These are phyloP conservation scores for Xylaria sp. DNA, from an alignment of 495 filamentous ascomycete genomes.

Conservation along the genomic window DNA sequence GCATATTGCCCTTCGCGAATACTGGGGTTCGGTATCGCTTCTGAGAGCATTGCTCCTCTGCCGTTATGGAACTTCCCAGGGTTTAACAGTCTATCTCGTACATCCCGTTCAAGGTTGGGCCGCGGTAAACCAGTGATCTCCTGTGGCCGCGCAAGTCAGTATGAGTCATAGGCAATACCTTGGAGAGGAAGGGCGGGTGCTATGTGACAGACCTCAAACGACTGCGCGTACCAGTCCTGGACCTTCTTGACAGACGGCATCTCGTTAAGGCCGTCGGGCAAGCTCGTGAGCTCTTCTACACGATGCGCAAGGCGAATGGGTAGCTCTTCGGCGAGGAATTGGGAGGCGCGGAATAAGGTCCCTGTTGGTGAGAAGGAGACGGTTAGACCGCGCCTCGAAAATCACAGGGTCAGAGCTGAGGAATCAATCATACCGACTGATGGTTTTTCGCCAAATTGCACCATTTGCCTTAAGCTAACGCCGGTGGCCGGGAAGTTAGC, in stretches of 20 bases:
- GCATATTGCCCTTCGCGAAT: slow-evolving; percentile 86
- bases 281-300: slow-evolving; percentile 87
- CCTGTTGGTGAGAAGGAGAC: slow-evolving; percentile 57
- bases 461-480: slow-evolving; percentile 97
- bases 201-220: slow-evolving; percentile 81
- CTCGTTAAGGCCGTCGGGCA: slow-evolving; percentile 97
- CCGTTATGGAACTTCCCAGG: slow-evolving; percentile 68
- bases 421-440: slow-evolving; percentile 70
- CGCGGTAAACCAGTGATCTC: slow-evolving; percentile 88
- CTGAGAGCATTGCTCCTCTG: slow-evolving; percentile 68
- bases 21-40: slow-evolving; percentile 88
- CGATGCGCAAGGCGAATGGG: slow-evolving; percentile 96
- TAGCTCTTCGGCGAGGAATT: slow-evolving; percentile 97
- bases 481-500: slow-evolving; percentile 96
- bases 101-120: slow-evolving; percentile 76
- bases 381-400: slow-evolving; percentile 33
- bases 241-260: slow-evolving; percentile 98
- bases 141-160: slow-evolving; percentile 56
- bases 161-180: slow-evolving; percentile 18
- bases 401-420: slow-evolving; percentile 20
- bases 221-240: slow-evolving; percentile 98
- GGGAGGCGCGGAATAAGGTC: slow-evolving; percentile 94
- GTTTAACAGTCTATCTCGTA: slow-evolving; percentile 78
- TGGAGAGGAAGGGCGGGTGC: slow-evolving; percentile 11
- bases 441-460: slow-evolving; percentile 93